A percentile compares a stretch with the other conserved stretches of the same genome.
Conservation (phyloP, 306 rosid species). For the Cicer judaicum region DNA sequence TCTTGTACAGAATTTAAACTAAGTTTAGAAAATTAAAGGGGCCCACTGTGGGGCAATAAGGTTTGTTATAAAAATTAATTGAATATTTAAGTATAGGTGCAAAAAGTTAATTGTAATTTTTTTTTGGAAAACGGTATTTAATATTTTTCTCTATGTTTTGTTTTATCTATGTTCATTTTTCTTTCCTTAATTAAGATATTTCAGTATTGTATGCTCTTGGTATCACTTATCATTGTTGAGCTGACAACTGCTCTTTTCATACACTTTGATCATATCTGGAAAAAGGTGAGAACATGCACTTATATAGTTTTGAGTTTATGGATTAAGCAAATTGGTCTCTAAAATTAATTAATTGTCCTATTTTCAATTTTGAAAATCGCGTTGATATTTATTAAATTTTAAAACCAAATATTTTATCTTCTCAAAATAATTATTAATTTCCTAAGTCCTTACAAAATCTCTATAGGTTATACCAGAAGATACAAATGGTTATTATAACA, state of each 20-base stretch:
- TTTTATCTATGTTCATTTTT: not conserved
- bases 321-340: not conserved
- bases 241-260: constrained; percentile 30
- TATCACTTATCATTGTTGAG: constrained; percentile 30
- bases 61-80: no score
- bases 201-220: constrained; percentile 40
- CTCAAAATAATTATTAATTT: not conserved
- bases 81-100: not conserved
- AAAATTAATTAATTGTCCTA: not conserved
- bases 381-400: not conserved
- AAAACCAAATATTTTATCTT: not conserved
- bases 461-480: constrained; percentile 34
- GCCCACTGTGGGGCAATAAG: no score
- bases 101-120: no score
- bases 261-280: constrained; percentile 37
- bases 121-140: not conserved
- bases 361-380: not conserved
- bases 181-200: constrained; percentile 27
- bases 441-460: not conserved
- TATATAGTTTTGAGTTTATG: not conserved
- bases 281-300: constrained; percentile 26
- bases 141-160: not conserved
- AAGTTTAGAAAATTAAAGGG: no score
- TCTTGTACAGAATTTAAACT: no score
- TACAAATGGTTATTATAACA: constrained; percentile 14